Evolutionary conservation across 768 basidiomycete genomes (phyloP).

Genomic region (Trametes cingulata): DNA sequence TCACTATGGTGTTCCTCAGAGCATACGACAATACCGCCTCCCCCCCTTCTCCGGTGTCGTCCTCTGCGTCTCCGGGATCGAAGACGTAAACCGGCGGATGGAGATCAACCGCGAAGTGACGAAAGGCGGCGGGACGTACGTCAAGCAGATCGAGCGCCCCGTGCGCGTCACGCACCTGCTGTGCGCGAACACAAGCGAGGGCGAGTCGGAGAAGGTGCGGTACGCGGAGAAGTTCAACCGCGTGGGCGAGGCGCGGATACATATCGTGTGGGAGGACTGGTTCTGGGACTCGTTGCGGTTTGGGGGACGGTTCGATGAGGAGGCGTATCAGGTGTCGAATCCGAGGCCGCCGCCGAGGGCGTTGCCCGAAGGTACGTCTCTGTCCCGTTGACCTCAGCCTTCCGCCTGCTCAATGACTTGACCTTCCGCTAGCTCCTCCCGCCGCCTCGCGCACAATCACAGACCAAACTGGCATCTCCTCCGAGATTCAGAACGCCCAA

Average conservation of each 20-base stretch:
- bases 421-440: constrained; percentile 18
- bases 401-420: too few relatives aligned
- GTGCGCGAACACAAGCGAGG: constrained; percentile 63
- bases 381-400: not conserved
- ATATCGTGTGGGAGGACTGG: constrained; percentile 94
- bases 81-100: constrained; percentile 57
- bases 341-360: constrained; percentile 61
- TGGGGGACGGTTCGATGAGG: constrained; percentile 63
- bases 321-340: constrained; percentile 54
- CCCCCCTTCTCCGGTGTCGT: constrained; percentile 71
- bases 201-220: constrained; percentile 65
- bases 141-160: constrained; percentile 75
- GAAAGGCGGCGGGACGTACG: constrained; percentile 63
- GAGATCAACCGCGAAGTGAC: constrained; percentile 65
- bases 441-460: constrained; percentile 24
- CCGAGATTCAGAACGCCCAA: constrained; percentile 14
- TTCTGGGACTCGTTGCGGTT: constrained; percentile 89
- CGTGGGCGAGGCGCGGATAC: constrained; percentile 69
- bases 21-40: constrained; percentile 58
- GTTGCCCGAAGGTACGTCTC: constrained; percentile 24
- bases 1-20: constrained; percentile 41
- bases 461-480: constrained; percentile 19
- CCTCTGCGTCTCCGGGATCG: constrained; percentile 76
- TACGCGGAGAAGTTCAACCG: constrained; percentile 77
- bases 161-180: constrained; percentile 84